A percentile compares a stretch with the other conserved stretches of the same genome.
Conservation (phyloP, 805 yeast genomes). For the Debaryomyces tyrocola region DNA sequence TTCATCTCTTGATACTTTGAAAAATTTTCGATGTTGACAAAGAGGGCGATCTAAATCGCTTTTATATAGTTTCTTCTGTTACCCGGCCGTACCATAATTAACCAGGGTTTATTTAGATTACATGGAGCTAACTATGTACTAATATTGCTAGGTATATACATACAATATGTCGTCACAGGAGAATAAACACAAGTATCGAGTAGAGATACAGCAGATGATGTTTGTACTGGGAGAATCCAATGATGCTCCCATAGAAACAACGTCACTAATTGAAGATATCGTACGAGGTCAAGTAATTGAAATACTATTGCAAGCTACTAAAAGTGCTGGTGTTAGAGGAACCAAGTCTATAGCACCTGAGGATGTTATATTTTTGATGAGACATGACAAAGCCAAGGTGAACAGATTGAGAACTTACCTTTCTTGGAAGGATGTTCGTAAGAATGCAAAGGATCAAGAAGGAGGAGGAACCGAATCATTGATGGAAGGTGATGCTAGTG, state of each 20-base stretch:
- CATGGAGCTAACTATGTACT: background rate
- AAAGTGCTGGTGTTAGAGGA: conserved; percentile 76
- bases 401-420: conserved; percentile 85
- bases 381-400: conserved; percentile 94
- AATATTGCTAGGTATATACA: background rate
- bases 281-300: conserved; percentile 94
- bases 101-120: background rate
- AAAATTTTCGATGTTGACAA: background rate
- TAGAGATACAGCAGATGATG: conserved; percentile 98
- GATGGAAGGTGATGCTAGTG: conserved; percentile 50
- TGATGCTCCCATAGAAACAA: conserved; percentile 91
- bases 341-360: conserved; percentile 85
- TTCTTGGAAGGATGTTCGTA: conserved; percentile 96
- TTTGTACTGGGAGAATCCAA: conserved; percentile 94
- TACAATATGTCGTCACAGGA: conserved; percentile 14
- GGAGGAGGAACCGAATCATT: conserved; percentile 50
- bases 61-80: background rate
- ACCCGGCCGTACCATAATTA: background rate
- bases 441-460: conserved; percentile 64
- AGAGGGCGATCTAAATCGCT: background rate
- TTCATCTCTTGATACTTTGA: background rate
- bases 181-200: conserved; percentile 69
- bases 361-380: conserved; percentile 86
- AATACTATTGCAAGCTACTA: conserved; percentile 71
- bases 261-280: conserved; percentile 91